Evolutionary conservation across 805 yeast species (phyloP).

Genomic region (Metschnikowia noctiluminum): DNA sequence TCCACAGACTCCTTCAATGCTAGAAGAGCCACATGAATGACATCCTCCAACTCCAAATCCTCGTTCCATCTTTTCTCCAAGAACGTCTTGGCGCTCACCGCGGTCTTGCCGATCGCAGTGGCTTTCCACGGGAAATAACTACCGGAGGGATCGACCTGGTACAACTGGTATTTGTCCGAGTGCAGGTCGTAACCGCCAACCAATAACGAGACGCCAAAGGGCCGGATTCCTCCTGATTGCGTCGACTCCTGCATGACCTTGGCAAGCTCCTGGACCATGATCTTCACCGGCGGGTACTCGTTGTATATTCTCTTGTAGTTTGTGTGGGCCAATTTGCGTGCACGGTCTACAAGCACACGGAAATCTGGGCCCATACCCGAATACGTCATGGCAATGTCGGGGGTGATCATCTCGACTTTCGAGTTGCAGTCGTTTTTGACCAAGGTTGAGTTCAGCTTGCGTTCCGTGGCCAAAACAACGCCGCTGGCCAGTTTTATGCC

Average conservation of each 20-base stretch:
- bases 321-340: conserved; percentile 90
- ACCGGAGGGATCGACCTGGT: conserved; percentile 98
- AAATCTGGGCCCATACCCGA: conserved; percentile 99
- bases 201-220: conserved; percentile 92
- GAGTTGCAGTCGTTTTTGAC: conserved; percentile 70
- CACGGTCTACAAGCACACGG: conserved; percentile 88
- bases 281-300: conserved; percentile 95
- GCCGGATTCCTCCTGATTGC: conserved; percentile 97
- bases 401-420: conserved; percentile 82
- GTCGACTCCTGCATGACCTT: conserved; percentile 98
- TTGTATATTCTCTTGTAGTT: conserved; percentile 89
- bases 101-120: conserved; percentile 96
- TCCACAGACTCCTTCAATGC: conserved; percentile 96
- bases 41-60: conserved; percentile 95
- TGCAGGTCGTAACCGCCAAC: conserved; percentile 92
- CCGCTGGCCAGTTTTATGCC: conserved; percentile 96
- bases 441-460: conserved; percentile 77
- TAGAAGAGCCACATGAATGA: conserved; percentile 90
- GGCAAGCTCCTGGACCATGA: conserved; percentile 91
- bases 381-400: conserved; percentile 94
- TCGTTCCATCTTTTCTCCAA: conserved; percentile 98
- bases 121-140: conserved; percentile 99
- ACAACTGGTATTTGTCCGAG: conserved; percentile 65
- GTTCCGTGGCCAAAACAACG: conserved; percentile 93
- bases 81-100: conserved; percentile 94